Evolutionary conservation across 2,329 filamentous ascomycete species (phyloP), one percentile per base, ranked within the genome.

Genomic region (Pyricularia grisea): DNA sequence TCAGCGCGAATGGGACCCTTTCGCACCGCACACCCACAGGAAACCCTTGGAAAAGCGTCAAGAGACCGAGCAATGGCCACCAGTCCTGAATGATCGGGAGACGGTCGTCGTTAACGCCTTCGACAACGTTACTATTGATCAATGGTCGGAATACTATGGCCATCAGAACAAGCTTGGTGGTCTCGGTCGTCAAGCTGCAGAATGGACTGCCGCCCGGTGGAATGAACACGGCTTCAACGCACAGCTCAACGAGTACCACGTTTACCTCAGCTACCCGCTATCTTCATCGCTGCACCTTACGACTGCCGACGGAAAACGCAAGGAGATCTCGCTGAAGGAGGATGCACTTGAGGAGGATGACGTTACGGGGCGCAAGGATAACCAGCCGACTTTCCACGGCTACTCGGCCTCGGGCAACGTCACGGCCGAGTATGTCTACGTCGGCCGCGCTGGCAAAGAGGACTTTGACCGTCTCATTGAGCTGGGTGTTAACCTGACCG

Each of bases 321-420:
- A 84, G 66, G 86, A 90, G 73, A 90, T 92, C 2, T 87, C 83
- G 4, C 77, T 94, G 67, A 88, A 90, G 73, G 92, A 95, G 77
- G 89, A 92, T 72, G 84, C 91, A 1, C 78, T 95, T 1, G 82
- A 88, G 5, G 88, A 92, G 70, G 92, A 95, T 75, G 84, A 87
- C n/a, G 92, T 91, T 0, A 91, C 87, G 33, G 84, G 87, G n/a
- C 81, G 90, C 42, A 80, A 83, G 6, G 85, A 92, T 71, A 83
- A 90, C 31, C 84, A 94, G 27, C 92, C 92, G 6, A 92, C 89
- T 0, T 96, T 94, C 78, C 90, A 95, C 72, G 92, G 92, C 64
- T 96, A 95, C 76, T 93, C 91, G 0, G 92, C 92, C 0, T 90
- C 82, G 42, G 92, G 92, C 0, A 92, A 92, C 75, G 91, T 91